Conservation (phyloP, 2,329 filamentous ascomycete species). For the Hypoxylon sp. region DNA sequence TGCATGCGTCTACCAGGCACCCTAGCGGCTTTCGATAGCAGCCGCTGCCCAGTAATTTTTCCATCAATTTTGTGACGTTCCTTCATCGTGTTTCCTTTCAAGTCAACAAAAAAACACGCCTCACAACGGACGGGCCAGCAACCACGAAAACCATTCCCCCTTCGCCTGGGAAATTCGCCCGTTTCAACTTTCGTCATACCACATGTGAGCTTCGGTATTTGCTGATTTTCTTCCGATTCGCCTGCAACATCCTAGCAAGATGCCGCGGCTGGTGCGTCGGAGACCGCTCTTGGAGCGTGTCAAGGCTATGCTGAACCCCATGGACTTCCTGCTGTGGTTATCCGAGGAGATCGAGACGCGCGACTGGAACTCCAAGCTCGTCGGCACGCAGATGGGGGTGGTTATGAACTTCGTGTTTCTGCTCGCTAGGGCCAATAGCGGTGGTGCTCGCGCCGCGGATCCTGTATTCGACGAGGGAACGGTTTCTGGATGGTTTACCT, state of each 20-base stretch:
- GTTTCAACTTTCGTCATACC: conserved; percentile 4
- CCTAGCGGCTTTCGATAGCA: conserved; percentile 20
- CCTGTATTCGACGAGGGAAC: conserved; percentile 86
- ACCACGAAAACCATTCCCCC: conserved; percentile 10
- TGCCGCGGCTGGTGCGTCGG: conserved; percentile 85
- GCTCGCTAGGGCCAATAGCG: conserved; percentile 83
- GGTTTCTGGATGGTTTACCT: conserved; percentile 73
- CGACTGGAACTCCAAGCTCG: conserved; percentile 87
- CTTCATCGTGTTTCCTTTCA: conserved; percentile 33
- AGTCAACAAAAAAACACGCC: conserved; percentile 32
- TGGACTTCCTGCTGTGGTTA: conserved; percentile 90
- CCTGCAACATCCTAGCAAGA: conserved; percentile 52
- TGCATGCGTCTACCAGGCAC: conserved; percentile 20
- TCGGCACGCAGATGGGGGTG: conserved; percentile 81
- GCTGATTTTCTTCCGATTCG: conserved; percentile 13
- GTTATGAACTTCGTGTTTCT: conserved; percentile 83
- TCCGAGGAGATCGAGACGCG: conserved; percentile 93
- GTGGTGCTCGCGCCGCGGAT: conserved; percentile 68
- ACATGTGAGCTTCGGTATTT: conserved; percentile 31
- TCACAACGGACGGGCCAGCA: conserved; percentile 4
- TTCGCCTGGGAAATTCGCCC: conserved; percentile 17
- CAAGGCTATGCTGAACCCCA: conserved; percentile 82
- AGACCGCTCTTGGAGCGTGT: conserved; percentile 85
- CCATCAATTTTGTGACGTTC: conserved; percentile 22
- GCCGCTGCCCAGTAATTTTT: conserved; percentile 24